These are phyloP conservation scores for Colletotrichum gigasporum DNA, from an alignment of 2,329 filamentous ascomycete genomes.

Conservation along the genomic window DNA sequence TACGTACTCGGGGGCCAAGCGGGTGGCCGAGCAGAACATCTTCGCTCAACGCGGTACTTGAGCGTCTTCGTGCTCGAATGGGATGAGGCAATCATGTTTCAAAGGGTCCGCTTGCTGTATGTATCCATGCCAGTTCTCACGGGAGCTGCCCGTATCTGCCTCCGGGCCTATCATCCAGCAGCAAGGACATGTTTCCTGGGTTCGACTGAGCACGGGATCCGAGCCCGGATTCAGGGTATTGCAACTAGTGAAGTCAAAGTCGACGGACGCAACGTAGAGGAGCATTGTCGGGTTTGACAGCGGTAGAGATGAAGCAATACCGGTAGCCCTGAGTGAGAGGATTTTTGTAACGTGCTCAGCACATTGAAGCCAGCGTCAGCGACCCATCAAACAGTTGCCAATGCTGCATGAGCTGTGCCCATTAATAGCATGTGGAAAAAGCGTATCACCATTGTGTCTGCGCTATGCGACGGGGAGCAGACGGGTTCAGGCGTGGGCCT, in stretches of 20 bases:
- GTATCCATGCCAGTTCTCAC: background rate
- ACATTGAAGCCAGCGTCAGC: too few species aligned
- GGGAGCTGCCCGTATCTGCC: constrained; percentile 17
- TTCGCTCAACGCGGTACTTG: background rate
- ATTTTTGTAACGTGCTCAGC: too few species aligned
- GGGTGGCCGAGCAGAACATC: background rate
- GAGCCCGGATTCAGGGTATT: too few species aligned
- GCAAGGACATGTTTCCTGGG: too few species aligned
- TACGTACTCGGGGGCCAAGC: background rate
- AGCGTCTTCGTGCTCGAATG: background rate
- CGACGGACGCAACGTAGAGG: too few species aligned
- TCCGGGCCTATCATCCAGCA: too few species aligned
- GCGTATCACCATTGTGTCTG: constrained; percentile 10
- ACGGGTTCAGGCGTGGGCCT: background rate
- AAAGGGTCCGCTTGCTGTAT: background rate
- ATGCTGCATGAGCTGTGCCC: background rate
- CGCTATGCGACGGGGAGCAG: constrained; percentile 7
- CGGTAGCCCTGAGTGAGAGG: too few species aligned
- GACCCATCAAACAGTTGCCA: too few species aligned
- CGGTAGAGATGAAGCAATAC: too few species aligned
- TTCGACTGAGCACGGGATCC: too few species aligned
- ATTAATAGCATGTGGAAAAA: constrained; percentile 10
- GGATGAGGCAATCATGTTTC: constrained; percentile 29
- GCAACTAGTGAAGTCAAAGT: too few species aligned
- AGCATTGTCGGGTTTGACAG: too few species aligned